Conservation (phyloP, 2,329 filamentous ascomycete species). For the Scedosporium boydii region DNA sequence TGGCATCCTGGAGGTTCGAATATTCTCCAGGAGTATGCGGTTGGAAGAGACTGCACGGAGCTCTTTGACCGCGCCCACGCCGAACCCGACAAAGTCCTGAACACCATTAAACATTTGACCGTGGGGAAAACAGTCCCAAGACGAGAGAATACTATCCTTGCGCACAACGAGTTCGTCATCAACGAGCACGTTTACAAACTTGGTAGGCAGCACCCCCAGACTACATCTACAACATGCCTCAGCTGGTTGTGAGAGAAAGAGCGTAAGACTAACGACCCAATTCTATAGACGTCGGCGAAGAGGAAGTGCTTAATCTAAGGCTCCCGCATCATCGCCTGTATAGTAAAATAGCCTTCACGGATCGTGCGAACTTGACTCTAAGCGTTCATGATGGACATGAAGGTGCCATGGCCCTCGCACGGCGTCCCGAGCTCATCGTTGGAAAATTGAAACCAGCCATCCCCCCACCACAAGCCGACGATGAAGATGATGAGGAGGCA, state of each 20-base stretch:
- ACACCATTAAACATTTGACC: neutral
- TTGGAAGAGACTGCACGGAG: slow-evolving; percentile 8
- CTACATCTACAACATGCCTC: neutral
- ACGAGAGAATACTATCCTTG: neutral
- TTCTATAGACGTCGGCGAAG: neutral
- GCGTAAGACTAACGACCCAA: neutral
- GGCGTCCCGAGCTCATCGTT: slow-evolving; percentile 3
- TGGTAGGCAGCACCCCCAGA: slow-evolving; percentile 1
- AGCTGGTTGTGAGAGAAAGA: neutral
- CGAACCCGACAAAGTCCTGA: neutral
- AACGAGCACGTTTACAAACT: slow-evolving; percentile 3
- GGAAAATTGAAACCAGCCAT: neutral
- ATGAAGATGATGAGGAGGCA: too few relatives aligned
- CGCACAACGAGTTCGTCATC: neutral
- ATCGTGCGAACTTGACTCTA: neutral
- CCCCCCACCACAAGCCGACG: too few relatives aligned
- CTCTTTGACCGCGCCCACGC: slow-evolving; percentile 7
- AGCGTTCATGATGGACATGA: neutral
- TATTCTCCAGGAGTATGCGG: slow-evolving; percentile 1
- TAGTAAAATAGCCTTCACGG: neutral
- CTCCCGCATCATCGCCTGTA: neutral
- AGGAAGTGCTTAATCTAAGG: neutral
- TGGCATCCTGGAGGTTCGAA: slow-evolving; percentile 9
- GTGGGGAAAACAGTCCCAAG: neutral
- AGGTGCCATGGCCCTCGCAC: slow-evolving; percentile 4